A percentile compares a stretch with the other conserved stretches of the same genome.
Conservation (phyloP, 768 basidiomycete genomes). For the Leccinum truebloodii region DNA sequence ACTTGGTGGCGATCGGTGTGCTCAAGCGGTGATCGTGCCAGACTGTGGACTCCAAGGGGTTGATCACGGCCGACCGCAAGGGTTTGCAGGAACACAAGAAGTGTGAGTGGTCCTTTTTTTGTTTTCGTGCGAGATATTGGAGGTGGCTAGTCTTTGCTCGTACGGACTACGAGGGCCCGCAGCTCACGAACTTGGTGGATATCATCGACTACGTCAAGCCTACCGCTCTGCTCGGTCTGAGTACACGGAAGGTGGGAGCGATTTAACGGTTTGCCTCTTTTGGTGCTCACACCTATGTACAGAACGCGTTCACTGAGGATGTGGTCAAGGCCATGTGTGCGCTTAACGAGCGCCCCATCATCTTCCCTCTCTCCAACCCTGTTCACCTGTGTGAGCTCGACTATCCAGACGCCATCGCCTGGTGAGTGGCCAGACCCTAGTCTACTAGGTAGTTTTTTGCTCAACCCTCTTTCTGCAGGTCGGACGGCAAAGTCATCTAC, state of each 20-base stretch:
- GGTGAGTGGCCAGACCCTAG: conserved; percentile 35
- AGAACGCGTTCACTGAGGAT: conserved; percentile 62
- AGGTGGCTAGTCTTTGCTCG: conserved; percentile 63
- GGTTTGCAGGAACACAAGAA: conserved; percentile 74
- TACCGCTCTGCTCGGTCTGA: conserved; percentile 75
- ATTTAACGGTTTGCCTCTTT: background rate
- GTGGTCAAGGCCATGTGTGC: conserved; percentile 64
- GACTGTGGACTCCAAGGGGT: conserved; percentile 78
- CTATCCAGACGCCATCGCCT: conserved; percentile 58
- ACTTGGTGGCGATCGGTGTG: background rate
- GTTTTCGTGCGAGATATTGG: background rate
- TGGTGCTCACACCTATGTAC: conserved; percentile 1
- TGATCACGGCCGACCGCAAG: conserved; percentile 69
- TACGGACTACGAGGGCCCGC: conserved; percentile 63
- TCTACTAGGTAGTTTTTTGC: background rate
- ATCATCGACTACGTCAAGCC: conserved; percentile 74
- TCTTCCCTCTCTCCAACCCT: conserved; percentile 83
- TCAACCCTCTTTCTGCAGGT: conserved; percentile 39
- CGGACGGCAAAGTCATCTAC: conserved; percentile 66
- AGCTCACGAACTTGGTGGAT: conserved; percentile 58
- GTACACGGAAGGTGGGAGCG: conserved; percentile 46
- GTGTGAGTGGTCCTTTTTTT: conserved; percentile 39
- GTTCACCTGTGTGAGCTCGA: conserved; percentile 60
- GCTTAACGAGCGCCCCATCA: conserved; percentile 69
- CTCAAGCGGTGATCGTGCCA: conserved; percentile 26